These are phyloP conservation scores for Arabidopsis thaliana DNA, from an alignment of 345 rosid species.

Conservation along the genomic window DNA sequence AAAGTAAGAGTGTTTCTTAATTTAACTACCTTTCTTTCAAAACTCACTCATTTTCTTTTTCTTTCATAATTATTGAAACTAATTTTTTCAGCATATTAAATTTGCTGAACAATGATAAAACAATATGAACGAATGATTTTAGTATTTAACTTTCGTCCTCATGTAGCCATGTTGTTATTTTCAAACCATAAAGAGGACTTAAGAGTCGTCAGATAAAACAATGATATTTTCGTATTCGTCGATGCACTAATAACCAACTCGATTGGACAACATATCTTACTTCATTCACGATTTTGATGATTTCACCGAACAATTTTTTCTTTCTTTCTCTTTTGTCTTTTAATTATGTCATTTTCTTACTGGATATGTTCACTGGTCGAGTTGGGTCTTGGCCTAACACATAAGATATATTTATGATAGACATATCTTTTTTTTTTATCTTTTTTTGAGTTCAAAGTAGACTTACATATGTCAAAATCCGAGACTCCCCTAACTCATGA, in stretches of 20 bases:
- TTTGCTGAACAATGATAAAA: background rate
- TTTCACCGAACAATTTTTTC: background rate
- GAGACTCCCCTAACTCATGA: background rate
- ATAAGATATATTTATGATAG: slow-evolving; percentile 1
- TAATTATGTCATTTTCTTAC: background rate
- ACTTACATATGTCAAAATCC: background rate
- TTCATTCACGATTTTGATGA: slow-evolving; percentile 24
- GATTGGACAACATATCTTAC: slow-evolving; percentile 23
- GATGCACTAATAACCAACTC: slow-evolving; percentile 21
- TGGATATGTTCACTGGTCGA: background rate
- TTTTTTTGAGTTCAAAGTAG: background rate
- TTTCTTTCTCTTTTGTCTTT: slow-evolving; percentile 7
- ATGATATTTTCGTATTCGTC: background rate
- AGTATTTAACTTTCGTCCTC: background rate
- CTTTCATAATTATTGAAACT: slow-evolving; percentile 7
- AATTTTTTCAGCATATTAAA: background rate
- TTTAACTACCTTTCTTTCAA: slow-evolving; percentile 9
- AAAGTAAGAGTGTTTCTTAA: slow-evolving; percentile 36
- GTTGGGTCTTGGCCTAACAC: slow-evolving; percentile 16
- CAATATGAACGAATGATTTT: background rate
- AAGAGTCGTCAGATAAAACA: background rate
- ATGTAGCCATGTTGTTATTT: background rate
- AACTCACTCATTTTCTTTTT: slow-evolving; percentile 7
- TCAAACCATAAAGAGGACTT: background rate
- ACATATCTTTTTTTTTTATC: background rate